Evolutionary conservation across 257 asterid genomes (phyloP), one percentile per base, ranked within the genome.

Genomic region (Solanum microdontum): DNA sequence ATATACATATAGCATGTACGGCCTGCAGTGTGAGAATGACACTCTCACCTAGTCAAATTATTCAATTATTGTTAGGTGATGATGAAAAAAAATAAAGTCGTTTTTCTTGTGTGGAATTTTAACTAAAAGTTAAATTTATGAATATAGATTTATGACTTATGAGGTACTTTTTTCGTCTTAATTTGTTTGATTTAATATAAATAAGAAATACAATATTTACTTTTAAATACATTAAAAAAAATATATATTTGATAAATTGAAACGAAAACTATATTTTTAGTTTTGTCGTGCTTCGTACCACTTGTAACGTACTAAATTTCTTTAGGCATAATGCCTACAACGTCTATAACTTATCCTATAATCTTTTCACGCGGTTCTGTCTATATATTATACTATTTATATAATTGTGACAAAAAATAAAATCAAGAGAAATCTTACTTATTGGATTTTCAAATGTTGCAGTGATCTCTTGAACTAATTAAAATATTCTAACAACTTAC

Each of bases 301-400:
- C 58, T 39, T 76, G 58, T n/a, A 68, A 23, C 2, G 62, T 70
- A 82, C n/a, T 62, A 37, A 15, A 43, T 33, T 72, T 72, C 45
- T 1, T 33, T 36, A 33, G 32, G 82, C 34, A 73, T 24, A 73
- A 11, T 64, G 84, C 33, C 60, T 55, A 19, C 64, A 55, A 55
- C 30, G 7, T 39, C 36, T 55, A 30, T 72, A 84, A 37, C 86
- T 43, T 60, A 86, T 74, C 88, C 36, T 89, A 74, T 34, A 1
- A 83, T 87, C 88, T 11, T 77, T 84, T 87, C 36, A 89, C 86
- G 88, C 87, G 91, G 66, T 84, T 23, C 34, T 33, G 4, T 8
- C 9, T 51, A 51, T 51, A 39, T 39, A 36, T 7, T 43, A 84
- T 84, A 33, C 39, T 30, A 84, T 84, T 72, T 72, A 10, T 32